These are phyloP conservation scores for Sporothrix phasma DNA, from an alignment of 2,329 filamentous ascomycete genomes.

Conservation along the genomic window DNA sequence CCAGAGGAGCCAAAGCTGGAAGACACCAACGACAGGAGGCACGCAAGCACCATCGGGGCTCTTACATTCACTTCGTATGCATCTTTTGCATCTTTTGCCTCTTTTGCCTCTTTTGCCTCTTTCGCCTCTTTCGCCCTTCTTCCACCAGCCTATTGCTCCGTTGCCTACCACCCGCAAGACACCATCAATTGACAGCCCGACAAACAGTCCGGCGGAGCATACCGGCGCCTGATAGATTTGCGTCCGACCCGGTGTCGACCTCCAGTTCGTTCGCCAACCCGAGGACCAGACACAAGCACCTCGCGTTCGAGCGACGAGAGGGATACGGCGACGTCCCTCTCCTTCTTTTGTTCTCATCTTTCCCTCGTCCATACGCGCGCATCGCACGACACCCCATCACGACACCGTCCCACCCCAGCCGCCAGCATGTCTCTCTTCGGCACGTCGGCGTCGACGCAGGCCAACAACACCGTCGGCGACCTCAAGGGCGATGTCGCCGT, in stretches of 20 bases:
- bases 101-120: neutral
- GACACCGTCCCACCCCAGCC: neutral
- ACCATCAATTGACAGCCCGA: neutral
- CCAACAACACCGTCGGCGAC: slow-evolving; percentile 73
- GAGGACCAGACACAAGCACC: neutral
- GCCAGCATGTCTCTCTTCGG: slow-evolving; percentile 48
- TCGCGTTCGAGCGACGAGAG: neutral
- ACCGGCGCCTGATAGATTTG: neutral
- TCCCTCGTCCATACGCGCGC: neutral
- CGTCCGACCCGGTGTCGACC: neutral
- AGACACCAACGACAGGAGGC: neutral
- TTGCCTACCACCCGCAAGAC: neutral
- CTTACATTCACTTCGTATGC: neutral
- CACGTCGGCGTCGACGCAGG: slow-evolving; percentile 37
- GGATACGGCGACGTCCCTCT: neutral
- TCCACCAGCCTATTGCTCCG: neutral
- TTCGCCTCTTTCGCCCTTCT: neutral
- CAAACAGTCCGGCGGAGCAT: neutral
- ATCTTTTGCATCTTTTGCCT: neutral
- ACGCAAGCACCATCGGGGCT: neutral
- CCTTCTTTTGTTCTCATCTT: no score
- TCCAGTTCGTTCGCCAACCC: neutral
- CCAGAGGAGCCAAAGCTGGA: neutral
- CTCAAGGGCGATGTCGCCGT: slow-evolving; percentile 81
- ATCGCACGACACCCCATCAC: neutral